phyloP scores from a whole-genome alignment of 208 protist genomes.

The Leishmania tropica region DNA sequence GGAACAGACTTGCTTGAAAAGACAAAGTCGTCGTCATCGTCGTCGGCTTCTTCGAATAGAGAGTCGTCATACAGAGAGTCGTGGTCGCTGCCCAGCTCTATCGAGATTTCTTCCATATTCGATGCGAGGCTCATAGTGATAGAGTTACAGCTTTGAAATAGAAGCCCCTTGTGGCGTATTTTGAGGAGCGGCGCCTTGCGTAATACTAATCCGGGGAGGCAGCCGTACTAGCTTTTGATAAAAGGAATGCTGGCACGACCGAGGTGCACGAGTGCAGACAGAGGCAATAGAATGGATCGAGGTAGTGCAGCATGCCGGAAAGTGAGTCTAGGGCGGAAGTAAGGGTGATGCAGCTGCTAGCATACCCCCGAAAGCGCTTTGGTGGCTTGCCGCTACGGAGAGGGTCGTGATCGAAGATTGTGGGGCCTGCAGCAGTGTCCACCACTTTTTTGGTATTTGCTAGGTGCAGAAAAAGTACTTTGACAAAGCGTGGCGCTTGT shows the following conservation, averaged over 20 bases:
- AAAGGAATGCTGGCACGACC: neutral
- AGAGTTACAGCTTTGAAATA: conserved; percentile 3
- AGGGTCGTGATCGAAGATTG: neutral
- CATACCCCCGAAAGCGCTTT: neutral
- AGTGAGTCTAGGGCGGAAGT: neutral
- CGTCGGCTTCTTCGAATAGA: conserved; percentile 34
- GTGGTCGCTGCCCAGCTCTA: conserved; percentile 29
- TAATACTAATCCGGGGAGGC: neutral
- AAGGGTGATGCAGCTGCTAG: neutral
- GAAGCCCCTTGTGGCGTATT: neutral
- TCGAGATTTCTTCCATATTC: conserved; percentile 28
- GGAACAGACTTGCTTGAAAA: conserved; percentile 36
- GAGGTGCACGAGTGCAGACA: neutral
- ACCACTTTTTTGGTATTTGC: neutral
- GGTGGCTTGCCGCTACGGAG: neutral
- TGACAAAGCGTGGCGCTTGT: neutral
- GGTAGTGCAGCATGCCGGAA: neutral
- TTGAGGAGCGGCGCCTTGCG: neutral
- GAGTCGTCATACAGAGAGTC: conserved; percentile 20
- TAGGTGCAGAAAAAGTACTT: too few species aligned
- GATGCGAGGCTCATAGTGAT: conserved; percentile 21
- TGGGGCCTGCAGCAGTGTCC: neutral
- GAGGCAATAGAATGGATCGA: neutral
- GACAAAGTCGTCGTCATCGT: conserved; percentile 41
- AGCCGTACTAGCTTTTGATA: neutral